These are phyloP conservation scores for Elongisporangium anandrum DNA, from an alignment of 352 stramenopile genomes.

Conservation along the genomic window DNA sequence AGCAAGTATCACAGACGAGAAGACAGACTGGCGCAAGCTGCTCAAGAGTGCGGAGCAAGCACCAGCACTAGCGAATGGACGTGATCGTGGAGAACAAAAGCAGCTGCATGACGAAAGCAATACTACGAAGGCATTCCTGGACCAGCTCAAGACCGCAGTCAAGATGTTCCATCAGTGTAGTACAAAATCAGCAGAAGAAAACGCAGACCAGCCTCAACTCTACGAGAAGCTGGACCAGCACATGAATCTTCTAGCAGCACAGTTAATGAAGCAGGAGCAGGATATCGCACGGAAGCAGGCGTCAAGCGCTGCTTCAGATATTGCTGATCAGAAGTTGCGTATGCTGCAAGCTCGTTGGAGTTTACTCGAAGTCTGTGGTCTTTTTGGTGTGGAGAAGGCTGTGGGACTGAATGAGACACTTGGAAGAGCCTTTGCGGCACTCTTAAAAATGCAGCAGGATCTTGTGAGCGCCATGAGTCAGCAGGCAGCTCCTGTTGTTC, in stretches of 20 bases:
- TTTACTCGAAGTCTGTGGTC: slow-evolving; percentile 43
- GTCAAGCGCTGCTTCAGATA: slow-evolving; percentile 5
- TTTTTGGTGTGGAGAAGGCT: slow-evolving; percentile 41
- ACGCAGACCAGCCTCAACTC: slow-evolving; percentile 12
- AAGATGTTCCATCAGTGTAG: slow-evolving; percentile 39
- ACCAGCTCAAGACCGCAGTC: slow-evolving; percentile 47
- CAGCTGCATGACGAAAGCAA: slow-evolving; percentile 1
- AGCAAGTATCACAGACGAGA: slow-evolving; percentile 51
- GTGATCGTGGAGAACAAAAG: background rate
- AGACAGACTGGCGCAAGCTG: slow-evolving; percentile 61
- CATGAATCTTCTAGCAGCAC: slow-evolving; percentile 35
- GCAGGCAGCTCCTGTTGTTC: too few species aligned
- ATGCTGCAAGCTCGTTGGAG: slow-evolving; percentile 47
- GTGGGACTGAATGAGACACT: slow-evolving; percentile 22
- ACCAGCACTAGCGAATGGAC: background rate
- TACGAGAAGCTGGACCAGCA: slow-evolving; percentile 53
- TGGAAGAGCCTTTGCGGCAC: slow-evolving; percentile 26
- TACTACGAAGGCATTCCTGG: slow-evolving; percentile 34
- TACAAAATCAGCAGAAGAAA: slow-evolving; percentile 5
- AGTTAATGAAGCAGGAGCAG: slow-evolving; percentile 36
- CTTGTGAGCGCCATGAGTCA: slow-evolving; percentile 26
- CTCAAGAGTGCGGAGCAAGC: slow-evolving; percentile 23
- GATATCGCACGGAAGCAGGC: slow-evolving; percentile 6
- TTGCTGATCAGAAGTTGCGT: slow-evolving; percentile 5
- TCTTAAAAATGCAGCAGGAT: slow-evolving; percentile 47